Evolutionary conservation across 768 basidiomycete genomes (phyloP).

Genomic region (Mycena venus): DNA sequence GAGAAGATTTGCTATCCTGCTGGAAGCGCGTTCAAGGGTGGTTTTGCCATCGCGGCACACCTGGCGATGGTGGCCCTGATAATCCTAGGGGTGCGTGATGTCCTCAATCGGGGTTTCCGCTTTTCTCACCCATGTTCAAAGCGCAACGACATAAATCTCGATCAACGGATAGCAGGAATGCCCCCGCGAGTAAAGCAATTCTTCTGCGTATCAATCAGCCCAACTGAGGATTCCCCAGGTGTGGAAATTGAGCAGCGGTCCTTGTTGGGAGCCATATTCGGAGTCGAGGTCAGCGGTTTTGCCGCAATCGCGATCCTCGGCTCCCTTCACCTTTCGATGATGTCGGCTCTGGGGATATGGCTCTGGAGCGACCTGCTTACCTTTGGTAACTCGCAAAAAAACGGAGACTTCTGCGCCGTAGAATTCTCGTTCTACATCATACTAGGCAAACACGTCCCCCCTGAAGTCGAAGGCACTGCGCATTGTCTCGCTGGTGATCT

Average conservation of each 20-base stretch:
- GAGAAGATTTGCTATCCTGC: neutral
- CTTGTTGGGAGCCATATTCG: neutral
- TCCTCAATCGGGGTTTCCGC: too few species aligned
- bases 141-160: too few species aligned
- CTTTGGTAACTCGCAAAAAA: neutral
- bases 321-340: slow-evolving; percentile 13
- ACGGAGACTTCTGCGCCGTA: neutral
- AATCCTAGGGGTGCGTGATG: neutral
- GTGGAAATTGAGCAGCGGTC: neutral
- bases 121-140: too few species aligned
- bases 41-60: neutral
- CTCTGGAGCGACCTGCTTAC: slow-evolving; percentile 6
- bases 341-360: slow-evolving; percentile 18
- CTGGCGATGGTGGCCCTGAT: neutral
- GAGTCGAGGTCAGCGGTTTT: neutral
- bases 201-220: neutral
- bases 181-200: neutral
- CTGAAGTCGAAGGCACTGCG: neutral
- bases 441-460: slow-evolving; percentile 11
- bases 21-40: neutral
- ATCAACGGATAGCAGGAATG: neutral
- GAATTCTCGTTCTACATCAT: neutral
- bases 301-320: neutral
- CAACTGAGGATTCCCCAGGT: neutral
- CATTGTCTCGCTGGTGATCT: slow-evolving; percentile 1